Evolutionary conservation across 2,329 filamentous ascomycete genomes (phyloP).

Genomic region (Aspergillus viridinutans): DNA sequence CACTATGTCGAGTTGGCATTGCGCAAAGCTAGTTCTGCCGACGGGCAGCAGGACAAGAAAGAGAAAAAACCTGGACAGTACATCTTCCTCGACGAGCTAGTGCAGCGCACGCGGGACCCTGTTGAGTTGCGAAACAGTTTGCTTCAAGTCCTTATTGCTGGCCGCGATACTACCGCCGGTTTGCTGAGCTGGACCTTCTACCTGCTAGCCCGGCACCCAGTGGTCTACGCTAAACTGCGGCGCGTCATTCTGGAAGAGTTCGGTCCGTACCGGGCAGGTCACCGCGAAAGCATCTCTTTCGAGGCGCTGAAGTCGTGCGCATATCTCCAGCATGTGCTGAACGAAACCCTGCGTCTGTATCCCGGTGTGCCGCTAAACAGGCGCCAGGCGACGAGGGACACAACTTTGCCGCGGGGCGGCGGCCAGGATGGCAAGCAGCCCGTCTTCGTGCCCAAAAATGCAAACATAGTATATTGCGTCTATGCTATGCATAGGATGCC

Average conservation of each 20-base stretch:
- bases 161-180: conserved; percentile 51
- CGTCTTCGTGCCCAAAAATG: conserved; percentile 63
- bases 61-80: conserved; percentile 35
- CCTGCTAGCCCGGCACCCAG: conserved; percentile 14
- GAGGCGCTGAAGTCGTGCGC: conserved; percentile 39
- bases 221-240: conserved; percentile 6
- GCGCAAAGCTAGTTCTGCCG: conserved; percentile 12
- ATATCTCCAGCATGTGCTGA: conserved; percentile 35
- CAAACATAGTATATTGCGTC: no score
- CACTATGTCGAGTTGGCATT: no score
- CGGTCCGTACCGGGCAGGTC: conserved; percentile 18
- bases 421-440: conserved; percentile 58
- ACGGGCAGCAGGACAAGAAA: conserved; percentile 24
- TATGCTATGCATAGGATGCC: no score
- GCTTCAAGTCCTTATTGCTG: conserved; percentile 50
- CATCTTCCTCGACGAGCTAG: conserved; percentile 49
- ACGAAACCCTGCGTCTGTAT: conserved; percentile 43
- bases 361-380: conserved; percentile 46
- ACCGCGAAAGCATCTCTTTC: conserved; percentile 40
- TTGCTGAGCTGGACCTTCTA: conserved; percentile 37
- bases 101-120: conserved; percentile 44
- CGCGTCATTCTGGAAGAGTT: conserved; percentile 5
- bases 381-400: conserved; percentile 37
- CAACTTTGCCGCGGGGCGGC: conserved; percentile 50
- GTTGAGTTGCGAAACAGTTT: conserved; percentile 47